These are phyloP conservation scores for Tolypocladium ophioglossoides DNA, from an alignment of 2,329 filamentous ascomycete species.

Conservation along the genomic window DNA sequence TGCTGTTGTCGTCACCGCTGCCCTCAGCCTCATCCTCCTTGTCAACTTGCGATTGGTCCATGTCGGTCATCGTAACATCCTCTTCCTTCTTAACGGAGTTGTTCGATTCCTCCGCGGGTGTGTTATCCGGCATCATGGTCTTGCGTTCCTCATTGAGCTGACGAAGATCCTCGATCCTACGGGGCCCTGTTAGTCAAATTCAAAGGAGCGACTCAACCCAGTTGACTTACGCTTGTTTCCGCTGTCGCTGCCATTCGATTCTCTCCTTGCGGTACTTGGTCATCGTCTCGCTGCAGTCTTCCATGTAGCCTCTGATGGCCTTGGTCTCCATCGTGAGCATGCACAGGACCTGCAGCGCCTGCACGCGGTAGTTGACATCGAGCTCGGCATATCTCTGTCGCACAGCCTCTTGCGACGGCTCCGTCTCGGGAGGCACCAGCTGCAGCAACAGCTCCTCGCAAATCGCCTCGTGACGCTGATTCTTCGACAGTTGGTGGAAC, in stretches of 20 bases:
- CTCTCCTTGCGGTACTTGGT: conserved; percentile 91
- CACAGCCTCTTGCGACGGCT: conserved; percentile 67
- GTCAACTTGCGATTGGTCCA: conserved; percentile 47
- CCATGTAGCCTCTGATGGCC: conserved; percentile 77
- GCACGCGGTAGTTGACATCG: conserved; percentile 73
- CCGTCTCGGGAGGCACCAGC: conserved; percentile 67
- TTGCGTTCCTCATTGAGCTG: conserved; percentile 63
- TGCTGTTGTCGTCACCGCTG: conserved; percentile 61
- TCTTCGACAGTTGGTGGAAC: conserved; percentile 72
- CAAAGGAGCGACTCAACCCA: too few species aligned
- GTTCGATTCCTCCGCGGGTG: conserved; percentile 49
- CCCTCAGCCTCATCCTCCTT: conserved; percentile 54
- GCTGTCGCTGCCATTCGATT: conserved; percentile 79
- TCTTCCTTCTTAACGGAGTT: conserved; percentile 39
- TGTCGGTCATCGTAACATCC: conserved; percentile 51
- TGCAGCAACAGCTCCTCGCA: conserved; percentile 74
- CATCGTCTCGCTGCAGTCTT: conserved; percentile 89
- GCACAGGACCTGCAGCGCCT: conserved; percentile 74
- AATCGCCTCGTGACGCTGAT: conserved; percentile 53
- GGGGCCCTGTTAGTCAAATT: conserved; percentile 1
- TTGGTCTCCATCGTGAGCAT: conserved; percentile 81
- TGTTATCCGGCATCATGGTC: conserved; percentile 61
- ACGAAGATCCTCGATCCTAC: conserved; percentile 60
- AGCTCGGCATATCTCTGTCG: conserved; percentile 61
- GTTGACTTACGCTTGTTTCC: conserved; percentile 48